Conservation (phyloP, 129 eudicot genomes). For the Ambrosia artemisiifolia region DNA sequence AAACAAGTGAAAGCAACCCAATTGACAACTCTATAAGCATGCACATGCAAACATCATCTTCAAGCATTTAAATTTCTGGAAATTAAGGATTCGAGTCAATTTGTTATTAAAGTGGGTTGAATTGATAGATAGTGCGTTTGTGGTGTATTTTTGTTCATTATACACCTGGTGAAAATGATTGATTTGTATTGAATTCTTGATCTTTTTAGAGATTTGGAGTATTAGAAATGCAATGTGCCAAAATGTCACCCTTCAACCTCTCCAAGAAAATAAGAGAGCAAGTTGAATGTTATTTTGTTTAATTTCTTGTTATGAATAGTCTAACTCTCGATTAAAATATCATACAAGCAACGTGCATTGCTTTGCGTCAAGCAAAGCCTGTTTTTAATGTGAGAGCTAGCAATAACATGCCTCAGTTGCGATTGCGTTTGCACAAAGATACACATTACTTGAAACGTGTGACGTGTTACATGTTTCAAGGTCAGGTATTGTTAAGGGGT, state of each 20-base stretch:
- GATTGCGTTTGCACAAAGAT: constrained; percentile 1
- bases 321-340: not conserved
- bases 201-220: not conserved
- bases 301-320: not conserved
- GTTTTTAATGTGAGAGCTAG: no score
- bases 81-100: not conserved
- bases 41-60: constrained; percentile 31
- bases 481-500: not conserved
- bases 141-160: not conserved
- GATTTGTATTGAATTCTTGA: not conserved
- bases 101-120: not conserved
- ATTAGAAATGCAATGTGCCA: not conserved
- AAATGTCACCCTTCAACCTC: not conserved
- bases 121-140: not conserved
- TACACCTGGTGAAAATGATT: constrained; percentile 11
- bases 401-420: no score
- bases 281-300: not conserved
- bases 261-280: not conserved
- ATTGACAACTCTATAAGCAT: constrained; percentile 23
- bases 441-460: not conserved
- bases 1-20: constrained; percentile 25
- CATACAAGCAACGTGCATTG: no score
- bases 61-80: not conserved
- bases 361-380: no score
- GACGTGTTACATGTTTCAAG: not conserved